These are phyloP conservation scores for Astragalus membranaceus DNA, from an alignment of 306 rosid genomes.

Conservation along the genomic window DNA sequence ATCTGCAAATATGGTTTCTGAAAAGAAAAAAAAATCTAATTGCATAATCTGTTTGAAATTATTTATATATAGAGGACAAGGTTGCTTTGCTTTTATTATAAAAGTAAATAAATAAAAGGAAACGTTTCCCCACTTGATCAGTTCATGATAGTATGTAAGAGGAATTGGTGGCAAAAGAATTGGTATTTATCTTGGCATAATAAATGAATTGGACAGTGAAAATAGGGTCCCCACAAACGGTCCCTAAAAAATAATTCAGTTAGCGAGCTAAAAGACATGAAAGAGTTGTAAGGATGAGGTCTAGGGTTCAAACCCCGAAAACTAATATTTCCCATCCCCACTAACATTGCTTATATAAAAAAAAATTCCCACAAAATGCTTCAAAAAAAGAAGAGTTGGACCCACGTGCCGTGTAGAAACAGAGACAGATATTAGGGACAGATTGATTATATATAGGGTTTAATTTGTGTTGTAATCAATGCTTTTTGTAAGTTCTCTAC, in stretches of 20 bases:
- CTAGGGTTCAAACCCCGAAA: too few species aligned
- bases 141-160: not conserved
- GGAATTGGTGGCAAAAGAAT: not conserved
- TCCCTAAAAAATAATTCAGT: too few species aligned
- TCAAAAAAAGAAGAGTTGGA: constrained; percentile 18
- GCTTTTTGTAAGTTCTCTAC: not conserved
- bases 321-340: too few species aligned
- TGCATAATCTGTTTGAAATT: not conserved
- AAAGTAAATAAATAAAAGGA: not conserved
- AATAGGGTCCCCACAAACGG: constrained; percentile 19
- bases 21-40: not conserved
- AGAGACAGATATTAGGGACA: constrained; percentile 13
- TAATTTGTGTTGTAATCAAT: constrained; percentile 28
- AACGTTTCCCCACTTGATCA: not conserved
- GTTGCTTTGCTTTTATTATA: not conserved
- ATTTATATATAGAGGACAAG: not conserved
- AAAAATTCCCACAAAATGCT: constrained; percentile 17
- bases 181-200: not conserved
- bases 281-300: too few species aligned
- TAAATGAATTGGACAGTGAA: constrained; percentile 15
- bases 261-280: too few species aligned
- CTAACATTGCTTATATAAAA: too few species aligned
- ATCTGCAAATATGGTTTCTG: not conserved
- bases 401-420: constrained; percentile 18
- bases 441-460: constrained; percentile 4